Percentiles rank a stretch among this genome's conserved stretches.
Conservation (phyloP, 345 rosid species). For the Aegle marmelos region DNA sequence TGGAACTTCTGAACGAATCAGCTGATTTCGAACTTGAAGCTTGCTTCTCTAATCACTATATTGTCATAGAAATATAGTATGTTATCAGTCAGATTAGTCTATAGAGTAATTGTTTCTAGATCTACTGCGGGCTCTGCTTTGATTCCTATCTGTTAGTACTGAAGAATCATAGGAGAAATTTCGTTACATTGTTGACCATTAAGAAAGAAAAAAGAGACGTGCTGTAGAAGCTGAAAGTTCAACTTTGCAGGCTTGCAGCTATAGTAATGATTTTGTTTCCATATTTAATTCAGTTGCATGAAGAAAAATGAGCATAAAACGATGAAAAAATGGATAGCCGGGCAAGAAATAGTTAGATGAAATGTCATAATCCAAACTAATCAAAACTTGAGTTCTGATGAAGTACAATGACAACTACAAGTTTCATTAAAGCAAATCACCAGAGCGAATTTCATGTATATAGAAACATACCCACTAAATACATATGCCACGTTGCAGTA, state of each 20-base stretch:
- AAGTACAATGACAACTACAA: neutral
- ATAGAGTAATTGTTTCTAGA: constrained; percentile 1
- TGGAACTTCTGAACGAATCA: constrained; percentile 55
- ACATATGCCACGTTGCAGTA: neutral
- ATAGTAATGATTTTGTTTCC: neutral
- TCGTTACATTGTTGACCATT: neutral
- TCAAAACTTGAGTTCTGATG: neutral
- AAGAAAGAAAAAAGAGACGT: neutral
- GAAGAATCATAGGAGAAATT: constrained; percentile 2
- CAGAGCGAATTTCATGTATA: neutral
- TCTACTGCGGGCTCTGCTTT: constrained; percentile 3
- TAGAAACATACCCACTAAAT: neutral
- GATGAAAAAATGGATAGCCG: neutral
- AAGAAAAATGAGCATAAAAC: constrained; percentile 2
- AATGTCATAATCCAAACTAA: neutral
- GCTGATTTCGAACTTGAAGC: neutral
- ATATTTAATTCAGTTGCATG: neutral
- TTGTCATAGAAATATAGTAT: neutral
- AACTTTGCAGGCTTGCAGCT: neutral
- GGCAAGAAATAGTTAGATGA: neutral
- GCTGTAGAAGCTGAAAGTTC: neutral
- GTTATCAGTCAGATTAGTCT: neutral
- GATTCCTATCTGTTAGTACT: neutral
- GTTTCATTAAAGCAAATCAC: neutral
- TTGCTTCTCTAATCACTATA: neutral